Evolutionary conservation across 2,329 filamentous ascomycete species (phyloP), one percentile per base, ranked within the genome.

Genomic region (Penicillium sp.): DNA sequence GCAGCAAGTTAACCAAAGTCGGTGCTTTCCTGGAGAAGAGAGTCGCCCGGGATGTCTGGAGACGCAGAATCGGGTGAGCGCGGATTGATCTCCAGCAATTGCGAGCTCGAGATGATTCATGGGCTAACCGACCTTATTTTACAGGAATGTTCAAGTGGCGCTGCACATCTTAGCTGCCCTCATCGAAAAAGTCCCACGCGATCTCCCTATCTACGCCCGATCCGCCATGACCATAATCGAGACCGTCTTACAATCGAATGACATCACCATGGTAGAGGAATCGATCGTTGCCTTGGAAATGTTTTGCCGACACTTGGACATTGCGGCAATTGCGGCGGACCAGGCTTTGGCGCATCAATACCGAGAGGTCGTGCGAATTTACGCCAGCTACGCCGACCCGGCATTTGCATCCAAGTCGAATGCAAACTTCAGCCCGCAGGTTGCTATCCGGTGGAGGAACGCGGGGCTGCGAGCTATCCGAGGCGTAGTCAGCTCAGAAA

Each of bases 1-100:
- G 91, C 61, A 93, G 90, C 75, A 99, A 97, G 81, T 86, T 97
- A 65, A 90, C 94, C 69, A 99, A 99, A 77, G 92, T 99, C 63
- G 91, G 91, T 73, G 86, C 86, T 65, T 99, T 97, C 70, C 81
- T 99, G 61, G 92, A 97, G 78, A 95, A 93, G 80, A 91, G 93
- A 78, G 94, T 91, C 19, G 89, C 89, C 58, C 88, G 86, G 68
- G 94, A 99, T 78, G 91, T 97, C 62, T 95, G 88, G 85, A 89
- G 90, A 69, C 83, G 85, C 73, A 87, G 91, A 68, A 90, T 94
- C 69, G 92, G 92, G 89, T 95, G 79, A 67, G 82, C 78, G n/a
- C 34, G 34, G 16, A 39, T 7, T 23, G 8, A 13, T 34, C 10
- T 6, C 16, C 35, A 13, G 27, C 19, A 29, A 32, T 11, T 27